phyloP scores from a whole-genome alignment of 2,329 filamentous ascomycete species.

The Chrysoporthe cubensis region DNA sequence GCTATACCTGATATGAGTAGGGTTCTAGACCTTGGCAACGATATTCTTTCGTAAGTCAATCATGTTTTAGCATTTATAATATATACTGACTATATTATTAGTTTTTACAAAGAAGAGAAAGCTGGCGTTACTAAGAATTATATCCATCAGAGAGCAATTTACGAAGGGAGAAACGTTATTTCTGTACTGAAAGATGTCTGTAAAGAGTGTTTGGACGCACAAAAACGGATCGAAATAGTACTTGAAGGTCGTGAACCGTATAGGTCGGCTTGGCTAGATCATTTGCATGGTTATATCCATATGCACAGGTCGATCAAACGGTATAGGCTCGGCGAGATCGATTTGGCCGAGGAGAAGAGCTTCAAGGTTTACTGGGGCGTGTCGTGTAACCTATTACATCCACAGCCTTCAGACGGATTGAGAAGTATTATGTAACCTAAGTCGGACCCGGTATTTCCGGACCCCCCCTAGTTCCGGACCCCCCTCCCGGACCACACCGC shows the following conservation, averaged over 20 bases:
- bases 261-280: slow-evolving; percentile 8
- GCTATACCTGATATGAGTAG: slow-evolving; percentile 9
- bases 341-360: slow-evolving; percentile 7
- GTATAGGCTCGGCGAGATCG: slow-evolving; percentile 11
- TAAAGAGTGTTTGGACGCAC: slow-evolving; percentile 9
- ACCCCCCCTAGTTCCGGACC: too few species aligned
- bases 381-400: background rate
- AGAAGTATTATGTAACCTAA: background rate
- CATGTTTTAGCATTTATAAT: too few species aligned
- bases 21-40: slow-evolving; percentile 10
- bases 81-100: background rate
- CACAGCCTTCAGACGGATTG: background rate
- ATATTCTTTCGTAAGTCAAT: slow-evolving; percentile 11
- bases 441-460: too few species aligned
- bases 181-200: background rate
- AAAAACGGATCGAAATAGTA: slow-evolving; percentile 5
- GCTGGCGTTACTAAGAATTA: slow-evolving; percentile 13
- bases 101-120: slow-evolving; percentile 15
- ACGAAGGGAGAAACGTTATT: slow-evolving; percentile 12
- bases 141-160: slow-evolving; percentile 12
- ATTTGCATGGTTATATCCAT: slow-evolving; percentile 12
- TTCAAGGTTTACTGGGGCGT: background rate
- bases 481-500: too few species aligned
- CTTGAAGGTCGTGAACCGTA: slow-evolving; percentile 9
- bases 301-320: slow-evolving; percentile 10